phyloP scores from a whole-genome alignment of 2,329 filamentous ascomycete species.

The Fusarium sp. region DNA sequence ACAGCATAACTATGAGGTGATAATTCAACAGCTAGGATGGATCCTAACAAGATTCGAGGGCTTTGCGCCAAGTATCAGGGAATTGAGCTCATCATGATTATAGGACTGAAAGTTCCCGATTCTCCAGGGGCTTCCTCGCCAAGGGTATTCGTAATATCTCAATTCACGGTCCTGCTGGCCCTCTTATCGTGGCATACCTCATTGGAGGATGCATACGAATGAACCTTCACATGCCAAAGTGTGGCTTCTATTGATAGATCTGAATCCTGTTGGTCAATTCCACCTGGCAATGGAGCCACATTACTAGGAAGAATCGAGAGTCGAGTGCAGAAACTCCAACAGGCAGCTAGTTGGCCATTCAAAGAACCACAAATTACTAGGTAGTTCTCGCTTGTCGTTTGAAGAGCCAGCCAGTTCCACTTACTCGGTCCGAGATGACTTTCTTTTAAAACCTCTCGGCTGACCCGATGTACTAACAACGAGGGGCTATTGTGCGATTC shows the following conservation, averaged over 20 bases:
- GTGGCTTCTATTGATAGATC: conserved; percentile 14
- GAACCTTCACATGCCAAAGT: conserved; percentile 41
- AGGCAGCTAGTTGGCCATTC: conserved; percentile 25
- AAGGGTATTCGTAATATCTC: conserved; percentile 10
- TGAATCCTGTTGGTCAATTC: conserved; percentile 10
- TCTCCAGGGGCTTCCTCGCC: background rate
- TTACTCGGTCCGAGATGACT: conserved; percentile 23
- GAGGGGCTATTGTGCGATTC: conserved; percentile 10
- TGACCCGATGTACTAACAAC: conserved; percentile 22
- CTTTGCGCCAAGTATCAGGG: conserved; percentile 5
- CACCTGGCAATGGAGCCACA: conserved; percentile 13
- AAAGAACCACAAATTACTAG: conserved; percentile 18
- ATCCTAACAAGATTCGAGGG: background rate
- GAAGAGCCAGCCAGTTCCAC: conserved; percentile 20
- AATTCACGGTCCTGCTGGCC: conserved; percentile 2
- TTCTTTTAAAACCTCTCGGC: conserved; percentile 17
- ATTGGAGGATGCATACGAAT: conserved; percentile 5
- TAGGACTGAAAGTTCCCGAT: background rate
- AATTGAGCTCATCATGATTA: background rate
- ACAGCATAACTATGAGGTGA: conserved; percentile 5
- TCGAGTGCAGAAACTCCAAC: conserved; percentile 34
- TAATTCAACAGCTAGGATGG: background rate
- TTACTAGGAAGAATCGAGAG: conserved; percentile 38
- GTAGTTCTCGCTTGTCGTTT: conserved; percentile 26
- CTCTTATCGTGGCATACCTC: background rate